Conservation (phyloP, 1,284 basidiomycete species). For the Moniliophthora roreri region DNA sequence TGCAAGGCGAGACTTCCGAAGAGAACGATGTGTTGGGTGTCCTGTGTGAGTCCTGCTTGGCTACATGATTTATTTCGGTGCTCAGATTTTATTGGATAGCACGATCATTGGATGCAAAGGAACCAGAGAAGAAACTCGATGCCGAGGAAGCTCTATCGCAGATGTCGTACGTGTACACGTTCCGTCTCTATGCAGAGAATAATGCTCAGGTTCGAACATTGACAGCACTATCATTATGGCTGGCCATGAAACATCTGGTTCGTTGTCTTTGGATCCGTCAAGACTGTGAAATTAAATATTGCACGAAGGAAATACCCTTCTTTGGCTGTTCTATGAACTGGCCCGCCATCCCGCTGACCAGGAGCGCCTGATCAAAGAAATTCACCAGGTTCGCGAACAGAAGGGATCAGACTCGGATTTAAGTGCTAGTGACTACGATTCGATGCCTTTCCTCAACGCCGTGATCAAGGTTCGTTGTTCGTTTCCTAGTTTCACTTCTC, state of each 20-base stretch:
- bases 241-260: background rate
- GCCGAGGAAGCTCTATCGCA: background rate
- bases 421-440: conserved; percentile 27
- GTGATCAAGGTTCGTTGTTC: conserved; percentile 20
- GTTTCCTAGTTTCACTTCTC: background rate
- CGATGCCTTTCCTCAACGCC: conserved; percentile 23
- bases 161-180: background rate
- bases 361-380: conserved; percentile 23
- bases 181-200: too few relatives aligned
- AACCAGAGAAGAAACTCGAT: background rate
- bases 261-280: too few relatives aligned
- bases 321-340: conserved; percentile 17
- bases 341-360: conserved; percentile 24
- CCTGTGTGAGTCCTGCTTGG: background rate
- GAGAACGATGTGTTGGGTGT: background rate
- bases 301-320: too few relatives aligned
- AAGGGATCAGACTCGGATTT: conserved; percentile 17
- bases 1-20: too few relatives aligned
- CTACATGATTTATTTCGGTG: background rate
- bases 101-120: background rate
- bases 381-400: conserved; percentile 16
- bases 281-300: too few relatives aligned
- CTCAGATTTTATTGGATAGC: background rate
- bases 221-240: background rate
- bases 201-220: too few relatives aligned